phyloP scores from a whole-genome alignment of 2,329 filamentous ascomycete species.

The Arthrobotrys sinensis region DNA sequence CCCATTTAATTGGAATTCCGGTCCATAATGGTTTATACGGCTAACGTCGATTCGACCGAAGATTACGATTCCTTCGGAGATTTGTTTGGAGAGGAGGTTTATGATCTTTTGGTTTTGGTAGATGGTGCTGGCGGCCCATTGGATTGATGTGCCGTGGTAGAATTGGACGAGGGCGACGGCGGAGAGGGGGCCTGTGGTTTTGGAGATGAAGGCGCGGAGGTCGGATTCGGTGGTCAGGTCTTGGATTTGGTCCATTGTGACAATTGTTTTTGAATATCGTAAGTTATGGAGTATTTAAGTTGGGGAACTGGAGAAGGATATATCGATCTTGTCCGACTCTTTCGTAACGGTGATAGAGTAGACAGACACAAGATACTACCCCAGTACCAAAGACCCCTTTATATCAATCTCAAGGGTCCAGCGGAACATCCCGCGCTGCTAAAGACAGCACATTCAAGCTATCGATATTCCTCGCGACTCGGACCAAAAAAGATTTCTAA shows the following conservation, averaged over 20 bases:
- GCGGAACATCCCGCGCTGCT: too few species aligned
- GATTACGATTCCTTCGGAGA: background rate
- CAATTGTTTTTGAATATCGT: too few species aligned
- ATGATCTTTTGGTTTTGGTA: slow-evolving; percentile 2
- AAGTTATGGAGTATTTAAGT: too few species aligned
- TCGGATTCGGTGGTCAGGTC: background rate
- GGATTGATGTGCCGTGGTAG: background rate
- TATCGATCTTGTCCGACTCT: too few species aligned
- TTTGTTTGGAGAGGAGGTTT: background rate
- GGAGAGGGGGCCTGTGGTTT: background rate
- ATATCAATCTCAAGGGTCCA: too few species aligned
- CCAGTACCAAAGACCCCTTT: too few species aligned
- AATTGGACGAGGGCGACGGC: slow-evolving; percentile 9
- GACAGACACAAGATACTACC: too few species aligned
- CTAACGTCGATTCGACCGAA: background rate
- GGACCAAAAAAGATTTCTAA: too few species aligned
- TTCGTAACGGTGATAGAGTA: too few species aligned
- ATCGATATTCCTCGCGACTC: too few species aligned
- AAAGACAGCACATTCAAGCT: too few species aligned
- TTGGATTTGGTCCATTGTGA: slow-evolving; percentile 12
- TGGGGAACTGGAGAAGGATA: too few species aligned
- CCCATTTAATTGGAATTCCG: background rate
- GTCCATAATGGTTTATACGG: background rate
- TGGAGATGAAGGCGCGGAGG: background rate
- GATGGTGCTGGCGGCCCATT: slow-evolving; percentile 24